Evolutionary conservation across 2,329 filamentous ascomycete species (phyloP).

Genomic region (Hypoxylon sp.): DNA sequence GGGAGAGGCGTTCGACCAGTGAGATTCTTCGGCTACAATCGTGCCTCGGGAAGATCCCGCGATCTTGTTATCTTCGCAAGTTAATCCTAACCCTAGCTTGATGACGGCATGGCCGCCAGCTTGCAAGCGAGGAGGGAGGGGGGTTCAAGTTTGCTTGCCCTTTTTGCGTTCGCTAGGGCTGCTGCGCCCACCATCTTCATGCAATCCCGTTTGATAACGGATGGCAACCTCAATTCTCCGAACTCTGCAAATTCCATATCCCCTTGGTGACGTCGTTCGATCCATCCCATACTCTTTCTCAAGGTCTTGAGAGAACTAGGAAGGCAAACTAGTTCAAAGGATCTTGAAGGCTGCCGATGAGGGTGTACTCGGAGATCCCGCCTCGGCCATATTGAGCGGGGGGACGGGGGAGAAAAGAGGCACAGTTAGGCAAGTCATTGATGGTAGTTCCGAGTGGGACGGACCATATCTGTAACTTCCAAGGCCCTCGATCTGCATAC

Average conservation of each 20-base stretch:
- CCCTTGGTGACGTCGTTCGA: conserved; percentile 21
- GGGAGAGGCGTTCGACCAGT: conserved; percentile 24
- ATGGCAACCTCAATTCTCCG: conserved; percentile 35
- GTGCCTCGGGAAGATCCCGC: conserved; percentile 37
- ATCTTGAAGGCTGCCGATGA: conserved; percentile 11
- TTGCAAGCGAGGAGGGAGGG: conserved; percentile 5
- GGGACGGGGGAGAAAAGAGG: conserved; percentile 27
- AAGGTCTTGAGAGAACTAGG: conserved; percentile 3
- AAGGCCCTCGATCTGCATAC: conserved; percentile 22
- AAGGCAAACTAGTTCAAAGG: conserved; percentile 14
- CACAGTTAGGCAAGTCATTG: conserved; percentile 25
- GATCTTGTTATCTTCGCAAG: conserved; percentile 39
- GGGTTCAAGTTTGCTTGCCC: conserved; percentile 17
- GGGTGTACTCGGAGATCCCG: conserved; percentile 31
- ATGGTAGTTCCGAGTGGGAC: conserved; percentile 26
- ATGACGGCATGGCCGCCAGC: conserved; percentile 31
- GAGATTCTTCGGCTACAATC: conserved; percentile 22
- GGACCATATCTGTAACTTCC: conserved; percentile 20
- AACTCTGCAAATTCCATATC: conserved; percentile 23
- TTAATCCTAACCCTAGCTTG: conserved; percentile 30
- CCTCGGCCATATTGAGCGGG: conserved; percentile 33
- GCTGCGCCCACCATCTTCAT: conserved; percentile 40
- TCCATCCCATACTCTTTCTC: conserved; percentile 16
- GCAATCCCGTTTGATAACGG: conserved; percentile 31
- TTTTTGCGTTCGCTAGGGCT: conserved; percentile 21